Percentiles rank a stretch among this genome's conserved stretches.
phyloP scores from a whole-genome alignment of 345 rosid species.

The Gossypium thurberi region DNA sequence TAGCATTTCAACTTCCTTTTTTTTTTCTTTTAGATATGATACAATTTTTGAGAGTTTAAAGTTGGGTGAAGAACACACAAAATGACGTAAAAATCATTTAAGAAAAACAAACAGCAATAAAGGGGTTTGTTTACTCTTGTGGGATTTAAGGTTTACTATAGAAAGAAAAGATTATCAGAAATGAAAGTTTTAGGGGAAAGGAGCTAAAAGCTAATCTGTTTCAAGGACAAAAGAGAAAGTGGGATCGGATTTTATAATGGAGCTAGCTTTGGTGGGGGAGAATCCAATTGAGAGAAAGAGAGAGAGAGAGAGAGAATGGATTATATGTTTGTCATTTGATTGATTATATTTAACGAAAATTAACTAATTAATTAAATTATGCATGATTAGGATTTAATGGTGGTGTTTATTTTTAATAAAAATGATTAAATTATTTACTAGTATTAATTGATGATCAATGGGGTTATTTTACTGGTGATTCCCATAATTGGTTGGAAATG shows the following conservation, averaged over 20 bases:
- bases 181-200: background rate
- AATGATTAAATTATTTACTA: background rate
- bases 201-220: background rate
- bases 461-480: background rate
- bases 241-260: background rate
- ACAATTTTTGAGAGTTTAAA: background rate
- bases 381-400: constrained; percentile 19
- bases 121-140: background rate
- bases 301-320: constrained; percentile 20
- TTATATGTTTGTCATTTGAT: constrained; percentile 29
- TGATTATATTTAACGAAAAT: constrained; percentile 12
- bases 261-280: background rate
- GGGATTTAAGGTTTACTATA: background rate
- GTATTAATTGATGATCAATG: background rate
- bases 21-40: background rate
- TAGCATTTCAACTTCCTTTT: constrained; percentile 37
- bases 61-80: background rate
- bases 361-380: background rate
- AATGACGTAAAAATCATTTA: background rate
- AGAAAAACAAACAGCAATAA: background rate
- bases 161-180: background rate
- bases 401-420: background rate
- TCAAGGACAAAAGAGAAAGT: constrained; percentile 10
- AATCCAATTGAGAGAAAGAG: constrained; percentile 13
- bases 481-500: background rate